Evolutionary conservation across 345 rosid genomes (phyloP).

Genomic region (Populus tremula): DNA sequence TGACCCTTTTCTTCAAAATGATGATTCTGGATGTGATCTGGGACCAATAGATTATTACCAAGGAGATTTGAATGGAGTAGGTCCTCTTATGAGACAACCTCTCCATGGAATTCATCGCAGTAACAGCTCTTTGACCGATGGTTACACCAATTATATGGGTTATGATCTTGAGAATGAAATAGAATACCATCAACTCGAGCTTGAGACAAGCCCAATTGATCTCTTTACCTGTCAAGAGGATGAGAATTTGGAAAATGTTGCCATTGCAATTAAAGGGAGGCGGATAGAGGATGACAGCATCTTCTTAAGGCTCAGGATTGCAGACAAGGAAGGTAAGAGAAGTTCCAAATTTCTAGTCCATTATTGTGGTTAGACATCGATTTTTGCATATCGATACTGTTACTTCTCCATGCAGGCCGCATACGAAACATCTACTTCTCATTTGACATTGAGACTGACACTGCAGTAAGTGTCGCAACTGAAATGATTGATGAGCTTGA

Average conservation of each 20-base stretch:
- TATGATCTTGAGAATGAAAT: slow-evolving; percentile 33
- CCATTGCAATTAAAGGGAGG: slow-evolving; percentile 73
- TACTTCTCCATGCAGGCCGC: slow-evolving; percentile 45
- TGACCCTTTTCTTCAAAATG: slow-evolving; percentile 69
- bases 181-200: slow-evolving; percentile 49
- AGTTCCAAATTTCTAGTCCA: neutral
- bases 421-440: slow-evolving; percentile 86
- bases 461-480: slow-evolving; percentile 68
- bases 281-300: slow-evolving; percentile 61
- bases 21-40: slow-evolving; percentile 54
- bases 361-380: neutral
- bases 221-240: slow-evolving; percentile 69
- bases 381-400: neutral
- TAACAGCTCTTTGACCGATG: slow-evolving; percentile 21
- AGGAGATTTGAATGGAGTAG: slow-evolving; percentile 37
- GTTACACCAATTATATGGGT: slow-evolving; percentile 2
- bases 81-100: slow-evolving; percentile 50
- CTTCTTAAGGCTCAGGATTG: slow-evolving; percentile 65
- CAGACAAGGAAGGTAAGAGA: slow-evolving; percentile 72
- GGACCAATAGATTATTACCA: slow-evolving; percentile 40
- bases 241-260: slow-evolving; percentile 48
- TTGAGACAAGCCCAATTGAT: slow-evolving; percentile 52
- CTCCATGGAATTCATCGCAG: slow-evolving; percentile 30
- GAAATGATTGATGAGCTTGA: slow-evolving; percentile 96
- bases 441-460: slow-evolving; percentile 65